Evolutionary conservation across 192 early-diverging fungal species (phyloP).

Genomic region (Mortierella claussenii): DNA sequence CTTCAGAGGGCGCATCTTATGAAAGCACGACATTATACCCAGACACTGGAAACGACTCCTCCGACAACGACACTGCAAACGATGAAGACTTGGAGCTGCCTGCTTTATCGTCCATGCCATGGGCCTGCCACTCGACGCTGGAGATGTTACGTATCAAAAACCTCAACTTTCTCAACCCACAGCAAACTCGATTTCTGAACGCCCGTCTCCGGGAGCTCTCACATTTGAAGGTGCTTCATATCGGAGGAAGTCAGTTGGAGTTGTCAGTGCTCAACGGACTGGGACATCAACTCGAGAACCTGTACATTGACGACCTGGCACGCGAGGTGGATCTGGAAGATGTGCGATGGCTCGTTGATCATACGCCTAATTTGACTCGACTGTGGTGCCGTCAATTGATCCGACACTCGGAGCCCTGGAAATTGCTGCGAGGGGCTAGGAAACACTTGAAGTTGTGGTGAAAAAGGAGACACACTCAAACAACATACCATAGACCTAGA

Average conservation of each 20-base stretch:
- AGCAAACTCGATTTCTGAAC: constrained; percentile 29
- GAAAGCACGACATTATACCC: constrained; percentile 23
- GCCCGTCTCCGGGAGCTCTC: constrained; percentile 34
- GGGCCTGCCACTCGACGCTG: constrained; percentile 29
- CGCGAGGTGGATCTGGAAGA: constrained; percentile 41
- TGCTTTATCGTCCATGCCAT: constrained; percentile 5
- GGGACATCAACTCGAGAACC: constrained; percentile 37
- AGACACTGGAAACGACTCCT: background rate
- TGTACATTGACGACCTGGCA: constrained; percentile 32
- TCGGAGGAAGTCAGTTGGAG: constrained; percentile 39
- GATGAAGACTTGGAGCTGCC: too few species aligned
- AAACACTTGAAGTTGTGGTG: constrained; percentile 40
- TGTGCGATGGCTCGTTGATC: constrained; percentile 43
- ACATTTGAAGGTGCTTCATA: constrained; percentile 39
- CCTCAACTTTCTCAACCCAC: constrained; percentile 27
- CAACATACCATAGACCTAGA: background rate
- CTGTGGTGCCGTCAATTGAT: constrained; percentile 50
- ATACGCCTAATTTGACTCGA: constrained; percentile 43
- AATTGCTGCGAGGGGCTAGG: constrained; percentile 22
- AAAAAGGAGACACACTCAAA: background rate
- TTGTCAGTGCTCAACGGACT: constrained; percentile 38
- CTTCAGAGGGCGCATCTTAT: background rate
- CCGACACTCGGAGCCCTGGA: constrained; percentile 50
- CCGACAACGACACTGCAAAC: background rate
- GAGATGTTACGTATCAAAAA: constrained; percentile 35